Evolutionary conservation across 352 stramenopile genomes (phyloP), one percentile per base, ranked within the genome.

Genomic region (Pythium myriotylum): DNA sequence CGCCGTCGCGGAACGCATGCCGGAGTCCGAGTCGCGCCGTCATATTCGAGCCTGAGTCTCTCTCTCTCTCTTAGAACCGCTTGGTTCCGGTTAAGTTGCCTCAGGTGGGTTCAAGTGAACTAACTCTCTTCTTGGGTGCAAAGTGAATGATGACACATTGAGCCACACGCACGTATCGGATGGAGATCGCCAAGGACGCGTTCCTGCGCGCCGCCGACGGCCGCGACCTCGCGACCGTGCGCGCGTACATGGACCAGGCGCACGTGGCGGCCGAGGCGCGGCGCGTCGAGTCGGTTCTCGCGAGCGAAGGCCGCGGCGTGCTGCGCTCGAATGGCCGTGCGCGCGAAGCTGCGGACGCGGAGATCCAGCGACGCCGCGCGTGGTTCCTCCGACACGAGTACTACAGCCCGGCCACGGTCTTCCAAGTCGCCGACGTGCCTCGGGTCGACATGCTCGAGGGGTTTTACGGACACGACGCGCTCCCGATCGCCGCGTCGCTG

Each of bases 311-410:
- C n/a, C n/a, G n/a, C n/a, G n/a, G n/a, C n/a, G n/a, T n/a, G n/a
- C n/a, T n/a, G n/a, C n/a, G n/a, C n/a, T n/a, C n/a, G n/a, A n/a
- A n/a, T n/a, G n/a, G n/a, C n/a, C n/a, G n/a, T n/a, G n/a, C n/a
- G n/a, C n/a, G n/a, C n/a, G n/a, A n/a, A n/a, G n/a, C n/a, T n/a
- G n/a, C n/a, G n/a, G n/a, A n/a, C n/a, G n/a, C n/a, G n/a, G n/a
- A n/a, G n/a, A n/a, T n/a, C n/a, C n/a, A n/a, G n/a, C n/a, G n/a
- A n/a, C n/a, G n/a, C n/a, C n/a, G 48, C 48, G 29, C 48, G 6
- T 54, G 48, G 48, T 54, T 54, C 48, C 43, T 32, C 19, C 17
- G 19, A 5, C 12, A 24, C 22, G 42, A 49, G n/a, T 5, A 16
- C 27, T 29, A 16, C 23, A 27, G 29, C 32, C 12, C 17, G 16